Evolutionary conservation across 805 yeast species (phyloP).

Genomic region (Wickerhamomyces kurtzmanii): DNA sequence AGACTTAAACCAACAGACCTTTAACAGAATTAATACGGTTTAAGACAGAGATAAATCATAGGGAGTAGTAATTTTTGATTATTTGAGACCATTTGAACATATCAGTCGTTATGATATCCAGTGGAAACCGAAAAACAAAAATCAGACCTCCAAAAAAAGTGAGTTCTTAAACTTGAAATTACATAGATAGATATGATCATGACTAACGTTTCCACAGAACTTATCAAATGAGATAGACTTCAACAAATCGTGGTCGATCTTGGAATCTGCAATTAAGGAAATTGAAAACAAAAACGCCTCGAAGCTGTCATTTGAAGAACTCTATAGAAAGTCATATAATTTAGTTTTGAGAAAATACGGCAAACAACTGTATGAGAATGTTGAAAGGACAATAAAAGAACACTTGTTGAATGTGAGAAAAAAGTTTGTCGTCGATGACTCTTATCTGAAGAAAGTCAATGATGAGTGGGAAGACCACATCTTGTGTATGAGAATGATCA

Average conservation of each 20-base stretch:
- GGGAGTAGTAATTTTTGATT: no score
- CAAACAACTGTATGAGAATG: slow-evolving; percentile 52
- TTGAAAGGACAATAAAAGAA: slow-evolving; percentile 32
- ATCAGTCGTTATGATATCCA: slow-evolving; percentile 9
- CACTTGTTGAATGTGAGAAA: slow-evolving; percentile 29
- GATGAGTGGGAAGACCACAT: slow-evolving; percentile 60
- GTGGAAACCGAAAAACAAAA: slow-evolving; percentile 38
- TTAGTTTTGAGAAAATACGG: slow-evolving; percentile 67
- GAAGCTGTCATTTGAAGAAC: slow-evolving; percentile 68
- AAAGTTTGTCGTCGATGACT: slow-evolving; percentile 7
- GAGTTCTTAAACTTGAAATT: slow-evolving; percentile 2
- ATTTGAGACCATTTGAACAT: no score
- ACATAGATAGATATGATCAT: neutral
- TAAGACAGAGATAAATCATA: no score
- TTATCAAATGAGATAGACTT: slow-evolving; percentile 37
- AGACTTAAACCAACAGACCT: no score
- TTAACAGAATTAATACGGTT: no score
- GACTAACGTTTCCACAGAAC: slow-evolving; percentile 9
- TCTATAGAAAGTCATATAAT: slow-evolving; percentile 72
- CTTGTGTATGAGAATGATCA: slow-evolving; percentile 63
- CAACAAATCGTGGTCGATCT: slow-evolving; percentile 54
- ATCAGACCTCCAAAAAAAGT: slow-evolving; percentile 57
- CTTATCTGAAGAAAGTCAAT: slow-evolving; percentile 26
- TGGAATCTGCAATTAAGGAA: slow-evolving; percentile 59
- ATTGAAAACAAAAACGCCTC: slow-evolving; percentile 69